Evolutionary conservation across 1,284 basidiomycete species (phyloP), one percentile per base, ranked within the genome.

Genomic region (Ganoderma meredithae): DNA sequence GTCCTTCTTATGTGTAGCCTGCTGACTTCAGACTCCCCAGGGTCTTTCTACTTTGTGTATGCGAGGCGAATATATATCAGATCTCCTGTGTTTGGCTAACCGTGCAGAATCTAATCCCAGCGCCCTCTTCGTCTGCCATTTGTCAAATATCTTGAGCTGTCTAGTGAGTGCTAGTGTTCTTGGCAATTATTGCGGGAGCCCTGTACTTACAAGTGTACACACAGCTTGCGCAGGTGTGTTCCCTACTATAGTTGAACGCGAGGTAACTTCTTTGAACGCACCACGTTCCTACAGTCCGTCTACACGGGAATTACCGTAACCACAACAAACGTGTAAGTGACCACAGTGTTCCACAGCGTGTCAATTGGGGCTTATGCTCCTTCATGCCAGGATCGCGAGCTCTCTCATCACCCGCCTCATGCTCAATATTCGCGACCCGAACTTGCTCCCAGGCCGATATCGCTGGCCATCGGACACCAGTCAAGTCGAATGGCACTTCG

Each of bases 231-330:
- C 22, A 25, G 47, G 47, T 49, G 47, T 12, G 47, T 10, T 8
- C 12, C 9, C 27, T 31, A 31, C 12, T 3, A 25, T 31, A 25
- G n/a, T 13, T 49, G 8, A 49, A 25, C 47, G 19, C 12, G 47
- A 22, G 1, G 22, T 19, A 25, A 5, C 47, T 22, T 22, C 12
- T 25, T 22, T 25, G 3, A 49, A 49, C 47, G 22, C 27, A 22
- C 40, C 36, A 36, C 36, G 7, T n/a, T 15, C 36, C 12, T 25
- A 22, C 52, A 69, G 68, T 62, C 61, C 17, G 36, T 41, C 3
- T 66, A 64, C 52, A 55, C 53, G 56, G 68, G 68, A 0, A 62
- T 69, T 52, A 69, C 58, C 33, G 62, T 66, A 13, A 69, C 68
- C 19, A 36, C 60, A 17, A 66, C 62, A 9, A 66, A 64, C 44